Evolutionary conservation across 805 yeast species (phyloP).

Genomic region (Brettanomyces bruxellensis): DNA sequence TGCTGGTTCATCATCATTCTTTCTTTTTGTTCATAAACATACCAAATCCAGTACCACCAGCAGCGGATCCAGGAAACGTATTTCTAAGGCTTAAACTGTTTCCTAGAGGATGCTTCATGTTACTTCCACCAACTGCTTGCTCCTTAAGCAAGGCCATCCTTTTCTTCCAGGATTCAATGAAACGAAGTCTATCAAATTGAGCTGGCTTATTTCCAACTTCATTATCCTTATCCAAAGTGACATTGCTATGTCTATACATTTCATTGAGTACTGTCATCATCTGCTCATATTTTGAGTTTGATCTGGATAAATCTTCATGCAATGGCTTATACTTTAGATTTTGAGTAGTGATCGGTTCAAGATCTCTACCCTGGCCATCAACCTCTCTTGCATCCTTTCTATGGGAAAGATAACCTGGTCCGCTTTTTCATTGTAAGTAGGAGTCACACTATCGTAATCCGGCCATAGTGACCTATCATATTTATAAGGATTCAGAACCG

Average conservation of each 20-base stretch:
- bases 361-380: constrained; percentile 10
- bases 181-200: constrained; percentile 80
- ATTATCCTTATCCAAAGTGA: constrained; percentile 10
- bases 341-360: constrained; percentile 13
- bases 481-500: constrained; percentile 60
- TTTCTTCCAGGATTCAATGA: constrained; percentile 78
- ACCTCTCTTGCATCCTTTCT: constrained; percentile 29
- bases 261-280: constrained; percentile 68
- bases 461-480: constrained; percentile 42
- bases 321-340: constrained; percentile 28
- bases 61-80: constrained; percentile 6
- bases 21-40: constrained; percentile 22
- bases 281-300: constrained; percentile 81
- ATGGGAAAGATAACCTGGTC: constrained; percentile 28
- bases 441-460: constrained; percentile 28
- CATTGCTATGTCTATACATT: constrained; percentile 26
- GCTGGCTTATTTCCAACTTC: constrained; percentile 20
- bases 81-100: not conserved
- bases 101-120: constrained; percentile 5
- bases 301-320: constrained; percentile 67
- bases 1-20: constrained; percentile 21
- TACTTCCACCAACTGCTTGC: constrained; percentile 29
- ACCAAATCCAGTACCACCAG: constrained; percentile 14
- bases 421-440: constrained; percentile 26
- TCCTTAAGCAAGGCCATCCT: constrained; percentile 45